Base-by-base conservation (phyloP, 495 filamentous ascomycete genomes). In the Aspergillus taichungensis region DNA sequence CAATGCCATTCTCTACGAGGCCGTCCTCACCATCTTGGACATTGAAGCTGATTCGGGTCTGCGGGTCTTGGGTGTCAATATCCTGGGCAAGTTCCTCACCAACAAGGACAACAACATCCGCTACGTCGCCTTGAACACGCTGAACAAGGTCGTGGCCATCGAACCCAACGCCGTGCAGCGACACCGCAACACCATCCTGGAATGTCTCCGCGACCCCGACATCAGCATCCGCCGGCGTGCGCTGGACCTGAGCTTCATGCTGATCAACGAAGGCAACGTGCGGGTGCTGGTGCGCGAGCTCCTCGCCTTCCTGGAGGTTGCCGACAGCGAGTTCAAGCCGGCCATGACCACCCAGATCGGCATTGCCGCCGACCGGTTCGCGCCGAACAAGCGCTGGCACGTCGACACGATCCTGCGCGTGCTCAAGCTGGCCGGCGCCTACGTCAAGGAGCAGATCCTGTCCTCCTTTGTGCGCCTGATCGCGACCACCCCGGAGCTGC, bases 81-180 rank as follows among this genome's bases (percentile, higher is more conserved):
- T 98, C 43, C 79, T 98, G 7, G 92, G 92, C 58, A 98, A 97
- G 61, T 98, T 98, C 72, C 68, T 98, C 43, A 80, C 88, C 6
- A 98, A 98, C 66, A 86, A 90, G 61, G 92, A 98, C 67, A 98
- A 98, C 72, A 98, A 98, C 57, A 97, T 98, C 60, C 87, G 92
- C 56, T 98, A 98, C 60, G 92, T 98, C 38, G 92, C 92, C 18
- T 67, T 98, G 24, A 98, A 98, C 63, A 98, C 92, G 1, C 72
- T 98, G 47, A 91, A 95, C 67, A 98, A 98, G 67, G 92, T 98
- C 41, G 91, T 98, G 36, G 91, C 94, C 8, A 88, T 98, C 32
- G 92, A 98, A 60, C 94, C 92, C 12, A 97, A 96, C 57, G 94
- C 92, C 2, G 92, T 98, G 5, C 94, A 97, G 58, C 74, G 92